These are phyloP conservation scores for Periconia sp. DNA, from an alignment of 2,329 filamentous ascomycete genomes.

Conservation along the genomic window DNA sequence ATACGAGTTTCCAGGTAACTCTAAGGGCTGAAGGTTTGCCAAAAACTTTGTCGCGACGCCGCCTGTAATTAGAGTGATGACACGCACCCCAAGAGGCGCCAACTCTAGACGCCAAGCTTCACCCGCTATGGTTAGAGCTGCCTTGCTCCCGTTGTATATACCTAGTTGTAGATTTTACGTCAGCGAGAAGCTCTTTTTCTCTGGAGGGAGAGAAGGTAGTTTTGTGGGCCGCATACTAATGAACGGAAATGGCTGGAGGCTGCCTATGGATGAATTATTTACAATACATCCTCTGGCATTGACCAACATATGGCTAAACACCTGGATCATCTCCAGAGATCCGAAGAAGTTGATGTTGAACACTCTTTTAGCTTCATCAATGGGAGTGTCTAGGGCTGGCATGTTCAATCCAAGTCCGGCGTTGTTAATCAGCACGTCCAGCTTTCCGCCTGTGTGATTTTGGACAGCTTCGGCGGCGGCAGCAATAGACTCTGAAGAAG, in stretches of 20 bases:
- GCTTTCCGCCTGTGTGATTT: conserved; percentile 7
- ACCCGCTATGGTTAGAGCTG: conserved; percentile 60
- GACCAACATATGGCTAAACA: conserved; percentile 37
- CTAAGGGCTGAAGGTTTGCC: too few species aligned
- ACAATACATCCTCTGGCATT: neutral
- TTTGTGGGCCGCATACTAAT: too few species aligned
- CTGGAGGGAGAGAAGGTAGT: too few species aligned
- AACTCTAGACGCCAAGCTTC: conserved; percentile 61
- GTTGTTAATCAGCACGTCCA: conserved; percentile 48
- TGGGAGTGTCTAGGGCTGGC: conserved; percentile 36
- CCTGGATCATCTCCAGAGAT: conserved; percentile 42
- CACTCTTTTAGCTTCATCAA: conserved; percentile 6
- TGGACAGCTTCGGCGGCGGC: conserved; percentile 52
- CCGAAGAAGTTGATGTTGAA: conserved; percentile 49
- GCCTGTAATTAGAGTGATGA: conserved; percentile 57
- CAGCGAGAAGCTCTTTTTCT: too few species aligned
- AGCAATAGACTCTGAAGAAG: conserved; percentile 51
- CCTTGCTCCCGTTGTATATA: conserved; percentile 61
- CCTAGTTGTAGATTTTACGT: too few species aligned
- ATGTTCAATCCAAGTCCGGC: conserved; percentile 40
- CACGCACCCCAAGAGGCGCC: conserved; percentile 50
- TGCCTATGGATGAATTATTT: too few species aligned
- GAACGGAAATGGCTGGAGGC: too few species aligned
- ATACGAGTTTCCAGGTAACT: too few species aligned
- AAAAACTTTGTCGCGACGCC: conserved; percentile 47